Evolutionary conservation across 768 basidiomycete genomes (phyloP).

Genomic region (Serendipita sp.): DNA sequence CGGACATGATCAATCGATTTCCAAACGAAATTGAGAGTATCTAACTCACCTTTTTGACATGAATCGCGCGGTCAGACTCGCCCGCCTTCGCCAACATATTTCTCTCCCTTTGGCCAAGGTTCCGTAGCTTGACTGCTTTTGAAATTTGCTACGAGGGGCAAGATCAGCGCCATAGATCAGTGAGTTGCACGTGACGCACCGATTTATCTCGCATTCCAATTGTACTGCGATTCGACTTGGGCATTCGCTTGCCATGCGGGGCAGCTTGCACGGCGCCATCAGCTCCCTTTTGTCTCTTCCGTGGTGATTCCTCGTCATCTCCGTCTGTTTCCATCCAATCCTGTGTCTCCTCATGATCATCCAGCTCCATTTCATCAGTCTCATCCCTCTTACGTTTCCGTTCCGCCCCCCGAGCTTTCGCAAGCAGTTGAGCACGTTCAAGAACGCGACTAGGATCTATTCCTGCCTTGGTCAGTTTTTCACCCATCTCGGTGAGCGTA

Average conservation of each 20-base stretch:
- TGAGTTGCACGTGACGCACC: constrained; percentile 26
- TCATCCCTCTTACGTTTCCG: constrained; percentile 50
- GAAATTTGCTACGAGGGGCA: constrained; percentile 45
- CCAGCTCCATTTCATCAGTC: constrained; percentile 42
- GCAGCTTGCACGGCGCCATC: constrained; percentile 34
- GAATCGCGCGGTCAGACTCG: constrained; percentile 73
- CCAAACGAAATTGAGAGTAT: background rate
- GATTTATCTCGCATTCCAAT: constrained; percentile 64
- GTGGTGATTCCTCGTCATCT: constrained; percentile 29
- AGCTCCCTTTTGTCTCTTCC: constrained; percentile 47
- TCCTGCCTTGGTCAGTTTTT: constrained; percentile 72
- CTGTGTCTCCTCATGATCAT: constrained; percentile 21
- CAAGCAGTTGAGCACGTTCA: constrained; percentile 72
- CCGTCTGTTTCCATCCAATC: constrained; percentile 34
- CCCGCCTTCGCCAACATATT: constrained; percentile 83
- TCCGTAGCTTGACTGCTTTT: constrained; percentile 66
- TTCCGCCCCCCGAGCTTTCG: constrained; percentile 49
- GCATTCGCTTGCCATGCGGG: constrained; percentile 32
- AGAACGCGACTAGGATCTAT: constrained; percentile 76
- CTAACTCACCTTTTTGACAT: constrained; percentile 60
- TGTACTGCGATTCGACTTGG: constrained; percentile 55
- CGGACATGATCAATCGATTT: constrained; percentile 3
- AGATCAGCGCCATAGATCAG: constrained; percentile 8
- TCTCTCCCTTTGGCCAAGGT: constrained; percentile 71
- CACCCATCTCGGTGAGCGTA: constrained; percentile 56